Evolutionary conservation across 1,284 basidiomycete genomes (phyloP).

Genomic region (Boletus hoseneyae): DNA sequence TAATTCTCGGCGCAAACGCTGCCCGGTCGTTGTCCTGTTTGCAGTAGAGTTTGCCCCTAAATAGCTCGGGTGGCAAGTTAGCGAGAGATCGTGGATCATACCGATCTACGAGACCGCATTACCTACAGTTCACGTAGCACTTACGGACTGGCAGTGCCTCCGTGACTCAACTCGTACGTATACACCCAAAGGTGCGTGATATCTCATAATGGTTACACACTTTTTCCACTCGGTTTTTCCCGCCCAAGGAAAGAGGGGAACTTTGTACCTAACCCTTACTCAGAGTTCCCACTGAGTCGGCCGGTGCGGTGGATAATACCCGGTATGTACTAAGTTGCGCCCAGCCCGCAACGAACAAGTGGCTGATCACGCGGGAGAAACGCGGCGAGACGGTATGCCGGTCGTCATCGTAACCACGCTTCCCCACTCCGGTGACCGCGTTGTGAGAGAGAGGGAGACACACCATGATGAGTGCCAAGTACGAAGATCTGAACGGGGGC

Average conservation of each 20-base stretch:
- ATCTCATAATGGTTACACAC: slow-evolving; percentile 5
- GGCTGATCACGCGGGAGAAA: slow-evolving; percentile 5
- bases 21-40: neutral
- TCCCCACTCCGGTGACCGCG: slow-evolving; percentile 9
- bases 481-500: neutral
- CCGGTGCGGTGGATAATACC: neutral
- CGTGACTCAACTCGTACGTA: slow-evolving; percentile 12
- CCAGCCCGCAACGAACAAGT: slow-evolving; percentile 1
- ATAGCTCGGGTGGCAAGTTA: neutral
- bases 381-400: slow-evolving; percentile 17
- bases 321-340: slow-evolving; percentile 3
- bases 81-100: slow-evolving; percentile 15
- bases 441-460: neutral
- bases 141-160: neutral
- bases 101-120: slow-evolving; percentile 12
- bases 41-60: slow-evolving; percentile 11
- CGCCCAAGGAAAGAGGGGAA: slow-evolving; percentile 4
- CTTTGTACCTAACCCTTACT: slow-evolving; percentile 19
- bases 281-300: slow-evolving; percentile 4
- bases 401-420: slow-evolving; percentile 29
- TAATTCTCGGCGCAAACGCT: neutral
- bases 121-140: slow-evolving; percentile 8
- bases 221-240: slow-evolving; percentile 5
- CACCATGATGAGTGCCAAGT: neutral
- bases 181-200: slow-evolving; percentile 10